Evolutionary conservation across 345 rosid species (phyloP).

Genomic region (Rhodamnia argentea): DNA sequence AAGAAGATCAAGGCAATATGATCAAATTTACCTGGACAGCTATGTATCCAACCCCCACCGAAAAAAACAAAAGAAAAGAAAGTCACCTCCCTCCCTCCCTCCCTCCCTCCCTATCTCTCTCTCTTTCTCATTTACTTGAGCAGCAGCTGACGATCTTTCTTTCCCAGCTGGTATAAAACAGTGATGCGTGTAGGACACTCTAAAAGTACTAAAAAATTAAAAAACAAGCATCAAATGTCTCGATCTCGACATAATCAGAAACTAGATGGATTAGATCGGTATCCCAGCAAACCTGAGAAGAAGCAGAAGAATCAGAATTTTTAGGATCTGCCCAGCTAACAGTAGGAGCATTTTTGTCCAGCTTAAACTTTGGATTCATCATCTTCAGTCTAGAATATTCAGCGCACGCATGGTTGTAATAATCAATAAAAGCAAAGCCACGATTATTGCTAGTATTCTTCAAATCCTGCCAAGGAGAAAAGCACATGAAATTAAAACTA

Average conservation of each 20-base stretch:
- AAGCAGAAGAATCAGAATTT: constrained; percentile 61
- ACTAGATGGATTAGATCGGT: not conserved
- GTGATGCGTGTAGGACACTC: not conserved
- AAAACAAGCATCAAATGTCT: not conserved
- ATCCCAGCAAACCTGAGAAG: constrained; percentile 48
- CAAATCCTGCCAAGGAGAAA: constrained; percentile 43
- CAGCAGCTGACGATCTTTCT: not conserved
- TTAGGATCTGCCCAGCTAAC: constrained; percentile 97
- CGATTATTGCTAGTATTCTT: constrained; percentile 59
- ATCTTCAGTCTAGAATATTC: constrained; percentile 86
- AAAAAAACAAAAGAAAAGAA: not conserved
- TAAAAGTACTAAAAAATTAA: not conserved
- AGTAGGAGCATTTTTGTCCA: constrained; percentile 79
- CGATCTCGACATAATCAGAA: not conserved
- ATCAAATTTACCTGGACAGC: not conserved
- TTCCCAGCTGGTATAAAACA: not conserved
- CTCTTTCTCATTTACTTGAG: not conserved
- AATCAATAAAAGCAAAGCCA: constrained; percentile 87
- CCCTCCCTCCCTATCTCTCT: not conserved
- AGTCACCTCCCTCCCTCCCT: not conserved
- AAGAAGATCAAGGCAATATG: not conserved
- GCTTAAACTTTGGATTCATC: constrained; percentile 69
- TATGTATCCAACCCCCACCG: not conserved
- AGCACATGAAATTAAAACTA: not conserved
- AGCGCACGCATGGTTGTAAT: constrained; percentile 86